Percentiles rank a stretch among this genome's conserved stretches.
phyloP scores from a whole-genome alignment of 2,329 filamentous ascomycete genomes.

The Colletotrichum spaethianum region DNA sequence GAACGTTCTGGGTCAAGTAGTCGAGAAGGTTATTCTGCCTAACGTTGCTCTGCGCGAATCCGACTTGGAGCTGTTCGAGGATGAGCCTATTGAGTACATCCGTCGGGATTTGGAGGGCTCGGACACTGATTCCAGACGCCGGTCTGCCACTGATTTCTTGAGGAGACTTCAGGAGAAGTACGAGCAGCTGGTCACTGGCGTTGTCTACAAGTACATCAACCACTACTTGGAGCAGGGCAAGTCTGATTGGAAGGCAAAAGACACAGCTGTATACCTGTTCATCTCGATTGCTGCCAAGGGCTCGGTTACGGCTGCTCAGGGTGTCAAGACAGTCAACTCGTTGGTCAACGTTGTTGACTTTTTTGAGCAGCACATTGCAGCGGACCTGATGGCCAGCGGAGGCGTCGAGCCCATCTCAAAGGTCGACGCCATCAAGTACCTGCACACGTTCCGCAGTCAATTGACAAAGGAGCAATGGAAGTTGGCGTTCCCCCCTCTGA shows the following conservation, averaged over 20 bases:
- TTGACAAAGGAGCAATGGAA: slow-evolving; percentile 94
- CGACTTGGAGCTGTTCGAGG: slow-evolving; percentile 95
- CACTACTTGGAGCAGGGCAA: slow-evolving; percentile 87
- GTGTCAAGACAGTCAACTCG: slow-evolving; percentile 92
- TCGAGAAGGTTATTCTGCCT: slow-evolving; percentile 95
- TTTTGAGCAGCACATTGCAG: slow-evolving; percentile 92
- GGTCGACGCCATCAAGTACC: slow-evolving; percentile 97
- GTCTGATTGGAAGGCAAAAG: slow-evolving; percentile 95
- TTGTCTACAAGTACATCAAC: slow-evolving; percentile 89
- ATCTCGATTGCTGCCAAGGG: slow-evolving; percentile 95
- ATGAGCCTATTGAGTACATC: slow-evolving; percentile 99
- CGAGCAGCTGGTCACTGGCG: slow-evolving; percentile 84
- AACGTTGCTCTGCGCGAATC: slow-evolving; percentile 94
- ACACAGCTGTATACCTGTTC: slow-evolving; percentile 98
- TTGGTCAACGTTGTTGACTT: slow-evolving; percentile 92
- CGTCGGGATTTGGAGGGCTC: slow-evolving; percentile 95
- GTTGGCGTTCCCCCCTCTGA: slow-evolving; percentile 87
- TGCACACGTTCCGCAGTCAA: slow-evolving; percentile 97
- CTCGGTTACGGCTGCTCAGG: slow-evolving; percentile 86
- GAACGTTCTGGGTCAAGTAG: slow-evolving; percentile 84
- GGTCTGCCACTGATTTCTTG: slow-evolving; percentile 95
- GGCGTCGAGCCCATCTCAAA: slow-evolving; percentile 88
- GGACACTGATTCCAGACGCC: slow-evolving; percentile 91
- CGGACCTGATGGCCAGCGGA: slow-evolving; percentile 82
- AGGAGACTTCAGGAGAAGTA: slow-evolving; percentile 91